Base-by-base conservation (phyloP, 2,329 filamentous ascomycete genomes). In the Alternaria triticimaculans region DNA sequence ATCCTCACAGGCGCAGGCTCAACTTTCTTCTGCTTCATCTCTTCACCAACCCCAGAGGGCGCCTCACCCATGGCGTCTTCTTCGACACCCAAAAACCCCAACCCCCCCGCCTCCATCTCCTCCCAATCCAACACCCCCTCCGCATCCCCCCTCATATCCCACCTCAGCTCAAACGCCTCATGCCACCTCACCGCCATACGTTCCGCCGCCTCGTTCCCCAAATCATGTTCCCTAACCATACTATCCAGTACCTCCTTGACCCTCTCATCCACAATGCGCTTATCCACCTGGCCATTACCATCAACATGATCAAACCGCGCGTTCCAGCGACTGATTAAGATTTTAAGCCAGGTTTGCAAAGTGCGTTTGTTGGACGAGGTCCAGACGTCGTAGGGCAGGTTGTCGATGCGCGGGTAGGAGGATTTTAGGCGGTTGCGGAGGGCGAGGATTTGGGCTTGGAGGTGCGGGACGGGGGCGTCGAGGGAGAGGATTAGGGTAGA, bases 281-380 rank as follows among this genome's bases (percentile, higher is more conserved):
- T 45, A 9, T 21, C 46, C 4, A 44, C 9, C 18, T 59, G 21
- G 1, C 46, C 37, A 6, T 28, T 26, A 1, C 46, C 20, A 1
- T 64, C 58, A 14, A 68, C 62, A 18, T 67, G 50, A 2, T 76
- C 67, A 11, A 72, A 70, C 0, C 73, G 64, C 18, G 65, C 69
- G 20, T 72, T 60, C 68, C 72, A 79, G 46, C 73, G 67, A 7
- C 45, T 60, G 0, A 69, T 48, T 0, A 79, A 45, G 12, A 78
- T 72, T 54, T 69, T 76, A 0, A 78, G 63, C 73, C 74, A 79
- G 2, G 66, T 74, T 44, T 70, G 67, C n/a, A 77, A 30, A 0
- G 68, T 69, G 9, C 63, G 55, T 15, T 62, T 62, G 26, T 73
- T 70, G 5, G 65, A 18, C 10, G 64, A 68, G 4, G 65, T 68